Percentiles rank a stretch among this genome's conserved stretches.
These are phyloP conservation scores for Helianthus annuus DNA, from an alignment of 129 eudicot genomes.

Conservation along the genomic window HanXRQr2.0-SUNRISE NC_035438.2:15786093-15786592, in stretches of 20 bases:
- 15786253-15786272: constrained; percentile 15
- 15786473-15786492: constrained; percentile 57
- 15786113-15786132: constrained; percentile 77
- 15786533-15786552: constrained; percentile 89
- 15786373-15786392: too few species aligned
- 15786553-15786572: constrained; percentile 67
- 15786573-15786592: too few species aligned
- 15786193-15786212: constrained; percentile 42
- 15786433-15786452: constrained; percentile 1
- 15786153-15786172: constrained; percentile 43
- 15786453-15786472: constrained; percentile 26
- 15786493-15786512: constrained; percentile 71
- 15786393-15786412: neutral
- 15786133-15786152: constrained; percentile 75
- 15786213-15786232: constrained; percentile 48
- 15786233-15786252: constrained; percentile 17
- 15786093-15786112: constrained; percentile 42
- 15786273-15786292: constrained; percentile 19
- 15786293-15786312: constrained; percentile 17
- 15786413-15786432: neutral
- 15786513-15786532: constrained; percentile 89
- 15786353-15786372: constrained; percentile 4
- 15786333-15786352: constrained; percentile 10
- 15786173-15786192: constrained; percentile 22
- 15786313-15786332: constrained; percentile 34